Evolutionary conservation across 208 protist species (phyloP).

Genomic region (Trypanosoma cruzi): DNA sequence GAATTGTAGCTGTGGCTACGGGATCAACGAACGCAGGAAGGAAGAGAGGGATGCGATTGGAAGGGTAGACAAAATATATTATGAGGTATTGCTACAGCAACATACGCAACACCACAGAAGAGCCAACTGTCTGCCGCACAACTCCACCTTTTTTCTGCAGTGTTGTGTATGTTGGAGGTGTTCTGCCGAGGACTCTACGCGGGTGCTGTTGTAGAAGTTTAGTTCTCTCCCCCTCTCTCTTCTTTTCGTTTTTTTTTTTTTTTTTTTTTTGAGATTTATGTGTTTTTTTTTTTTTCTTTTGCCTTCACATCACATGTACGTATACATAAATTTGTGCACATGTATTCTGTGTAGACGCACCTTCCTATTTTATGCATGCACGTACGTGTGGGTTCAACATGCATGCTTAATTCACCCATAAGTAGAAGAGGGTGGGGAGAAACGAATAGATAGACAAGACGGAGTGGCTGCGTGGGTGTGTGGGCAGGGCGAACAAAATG

Average conservation of each 20-base stretch:
- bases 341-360: neutral
- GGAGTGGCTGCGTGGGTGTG: neutral
- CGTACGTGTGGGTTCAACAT: neutral
- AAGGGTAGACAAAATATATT: too few relatives aligned
- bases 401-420: neutral
- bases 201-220: neutral
- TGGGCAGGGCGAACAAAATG: neutral
- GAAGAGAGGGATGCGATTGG: too few relatives aligned
- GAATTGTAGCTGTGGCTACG: conserved; percentile 24
- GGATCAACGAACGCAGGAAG: neutral
- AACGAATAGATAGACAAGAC: neutral
- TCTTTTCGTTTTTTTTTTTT: neutral
- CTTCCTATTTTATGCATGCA: neutral
- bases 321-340: neutral
- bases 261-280: neutral
- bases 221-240: neutral
- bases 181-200: neutral
- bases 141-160: conserved; percentile 5
- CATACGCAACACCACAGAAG: neutral
- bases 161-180: neutral
- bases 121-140: neutral
- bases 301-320: neutral
- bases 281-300: neutral
- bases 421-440: neutral
- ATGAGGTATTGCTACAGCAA: neutral